Evolutionary conservation across 1,284 basidiomycete species (phyloP), one percentile per base, ranked within the genome.

Genomic region (Apiotrichum porosum): DNA sequence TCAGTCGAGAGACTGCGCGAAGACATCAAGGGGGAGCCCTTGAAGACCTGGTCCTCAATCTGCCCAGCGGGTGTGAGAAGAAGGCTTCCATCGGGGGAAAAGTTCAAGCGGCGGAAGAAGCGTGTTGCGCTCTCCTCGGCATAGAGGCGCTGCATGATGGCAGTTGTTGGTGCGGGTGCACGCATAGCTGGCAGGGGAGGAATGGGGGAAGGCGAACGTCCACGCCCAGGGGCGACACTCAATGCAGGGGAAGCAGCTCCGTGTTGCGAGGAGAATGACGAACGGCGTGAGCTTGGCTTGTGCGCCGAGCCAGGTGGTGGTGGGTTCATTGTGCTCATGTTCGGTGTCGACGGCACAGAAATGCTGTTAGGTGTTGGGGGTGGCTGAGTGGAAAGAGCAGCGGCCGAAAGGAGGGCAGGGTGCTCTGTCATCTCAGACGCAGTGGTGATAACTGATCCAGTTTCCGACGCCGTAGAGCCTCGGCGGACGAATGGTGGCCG

Each of bases 101-200:
- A 98, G 4, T 85, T 85, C 46, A 98, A 76, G 23, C 94, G 81
- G 24, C 95, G 80, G 79, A 97, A 98, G 77, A 98, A 98, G 59
- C 94, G 91, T 4, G 89, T 93, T 63, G 84, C 91, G 60, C 84
- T 88, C 71, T 97, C 93, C 68, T 98, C 94, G 36, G 93, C 92
- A 62, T 97, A 99, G 22, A 98, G 76, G 51, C 80, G 58, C 50
- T 73, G 72, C 44, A 66, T 81, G 37, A 83, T 79, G 19, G 56
- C 52, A 0, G 61, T 58, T 6, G 61, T 54, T 9, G 66, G 62
- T 0, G 46, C 43, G 6, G 63, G 62, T 4, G 69, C 65, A 40
- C 89, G 83, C 61, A 92, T 91, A 9, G 89, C 88, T 23, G 89
- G 89, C 8, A 91, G 78, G 14, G 88, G 86, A 14, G 88, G 88